Evolutionary conservation across 2,329 filamentous ascomycete species (phyloP), one percentile per base, ranked within the genome.

Genomic region (Aspergillus bombycis): DNA sequence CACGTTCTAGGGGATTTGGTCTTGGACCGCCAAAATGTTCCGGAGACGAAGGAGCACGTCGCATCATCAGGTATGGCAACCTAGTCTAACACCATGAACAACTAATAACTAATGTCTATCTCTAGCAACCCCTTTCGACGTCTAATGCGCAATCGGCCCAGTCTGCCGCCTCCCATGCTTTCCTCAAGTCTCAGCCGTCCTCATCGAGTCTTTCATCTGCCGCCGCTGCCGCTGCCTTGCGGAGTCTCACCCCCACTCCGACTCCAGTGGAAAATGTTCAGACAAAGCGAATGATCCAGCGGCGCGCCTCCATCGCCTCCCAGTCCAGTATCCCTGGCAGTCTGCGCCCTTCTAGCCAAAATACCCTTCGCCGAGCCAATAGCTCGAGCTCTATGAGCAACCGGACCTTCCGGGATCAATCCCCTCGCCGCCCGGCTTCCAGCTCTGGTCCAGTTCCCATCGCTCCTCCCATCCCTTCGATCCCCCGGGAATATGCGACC

Each of bases 351-450:
- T 78, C 67, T 62, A 77, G 68, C 69, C 78, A 67, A 70, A 74
- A 75, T 66, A 75, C 81, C 58, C 80, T 94, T 65, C 84, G 89
- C 65, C 84, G 92, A 71, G 83, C 85, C 43, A 85, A 83, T 61
- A 96, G 94, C 78, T 86, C 86, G 32, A 86, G 88, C 26, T 97
- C 93, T 57, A 96, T 98, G 94, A 90, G 88, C 34, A 91, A 94
- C 75, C 88, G 94, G 62, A 94, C 93, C 0, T 97, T 97, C 77
- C 88, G 94, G 69, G 91, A 90, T 14, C 88, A 89, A 4, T 96
- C 89, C 4, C 92, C 85, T 65, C 73, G 71, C 61, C 77, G 78
- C 41, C 74, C 77, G 34, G 71, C 74, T 50, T 77, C 82, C 76
- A 78, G 78, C 74, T 82, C 83, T 61, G 74, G 77, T 62, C 77